Base-by-base conservation (phyloP, 1,284 basidiomycete genomes). In the Naganishia sp. region DNA sequence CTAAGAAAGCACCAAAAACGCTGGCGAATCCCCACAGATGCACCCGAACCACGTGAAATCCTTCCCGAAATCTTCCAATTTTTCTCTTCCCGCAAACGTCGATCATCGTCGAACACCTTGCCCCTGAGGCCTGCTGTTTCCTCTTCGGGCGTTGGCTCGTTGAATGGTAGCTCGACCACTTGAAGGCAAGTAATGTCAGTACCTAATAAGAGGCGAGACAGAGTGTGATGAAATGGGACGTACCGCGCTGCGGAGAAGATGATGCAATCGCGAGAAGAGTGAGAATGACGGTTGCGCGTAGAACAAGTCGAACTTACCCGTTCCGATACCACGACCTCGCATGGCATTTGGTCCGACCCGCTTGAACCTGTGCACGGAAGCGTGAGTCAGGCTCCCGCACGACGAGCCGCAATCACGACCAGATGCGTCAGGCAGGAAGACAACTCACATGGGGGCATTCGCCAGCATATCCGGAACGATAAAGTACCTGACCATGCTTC, bases 381-480 rank as follows among this genome's bases (percentile, higher is more conserved):
- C 10, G 17, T 57, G 13, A 39, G 35, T 39, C 21, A 13, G 3
- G 9, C 32, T 18, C n/a, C 21, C 32, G 18, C 21, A 11, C 6
- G 35, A 13, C 10, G 35, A 39, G 13, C 35, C 13, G 35, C 35
- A 39, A 1, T 13, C 4, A 13, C 7, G 35, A 39, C 35, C 7
- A 9, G 2, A 42, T 41, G 32, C 32, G 41, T 7, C 54, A 41
- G 11, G 18, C 39, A 45, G 21, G 42, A 53, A 17, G 6, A 53
- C 41, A 45, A 84, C 90, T 80, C 77, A 95, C 96, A 99, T 99
- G 23, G 96, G 96, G 31, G 96, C 96, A 79, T 99, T 97, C 77
- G 97, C 92, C 72, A 99, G 84, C 90, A 99, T 97, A 80, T 99
- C 96, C 56, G 96, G 96, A 31, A 99, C 96, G 77, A 99, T 97